Percentiles rank a stretch among this genome's conserved stretches.
phyloP scores from a whole-genome alignment of 1,284 basidiomycete species.

The Farysia itapuensis region DNA sequence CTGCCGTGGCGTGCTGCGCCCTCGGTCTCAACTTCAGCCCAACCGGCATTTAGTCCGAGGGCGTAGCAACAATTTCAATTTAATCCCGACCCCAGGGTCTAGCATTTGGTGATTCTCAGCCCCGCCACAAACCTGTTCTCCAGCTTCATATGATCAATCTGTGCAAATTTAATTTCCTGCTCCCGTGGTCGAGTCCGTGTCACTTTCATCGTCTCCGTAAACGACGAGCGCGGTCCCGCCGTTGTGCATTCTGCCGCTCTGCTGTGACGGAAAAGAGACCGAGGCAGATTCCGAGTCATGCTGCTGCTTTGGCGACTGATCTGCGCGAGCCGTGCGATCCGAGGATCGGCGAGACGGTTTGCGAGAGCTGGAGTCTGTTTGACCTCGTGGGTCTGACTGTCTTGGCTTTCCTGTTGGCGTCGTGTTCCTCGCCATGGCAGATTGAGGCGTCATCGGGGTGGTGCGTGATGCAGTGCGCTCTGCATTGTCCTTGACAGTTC shows the following conservation, averaged over 20 bases:
- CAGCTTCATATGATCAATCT: no score
- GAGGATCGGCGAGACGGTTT: conserved; percentile 7
- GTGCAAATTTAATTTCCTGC: no score
- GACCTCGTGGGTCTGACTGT: no score
- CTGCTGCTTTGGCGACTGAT: not conserved
- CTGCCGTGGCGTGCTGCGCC: no score
- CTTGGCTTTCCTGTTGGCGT: no score
- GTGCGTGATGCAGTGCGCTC: not conserved
- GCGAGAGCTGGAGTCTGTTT: no score
- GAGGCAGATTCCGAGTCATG: not conserved
- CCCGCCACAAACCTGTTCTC: no score
- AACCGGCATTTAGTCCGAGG: no score
- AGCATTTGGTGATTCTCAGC: no score
- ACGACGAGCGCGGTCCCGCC: conserved; percentile 51
- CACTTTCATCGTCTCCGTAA: conserved; percentile 53
- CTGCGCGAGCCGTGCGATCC: not conserved
- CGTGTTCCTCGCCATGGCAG: conserved; percentile 17
- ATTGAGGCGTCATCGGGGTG: conserved; percentile 28
- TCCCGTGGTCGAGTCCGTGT: conserved; percentile 35
- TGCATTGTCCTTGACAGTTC: not conserved
- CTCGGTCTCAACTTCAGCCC: no score
- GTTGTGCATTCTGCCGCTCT: conserved; percentile 1
- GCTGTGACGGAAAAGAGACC: not conserved
- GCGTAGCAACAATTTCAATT: no score
- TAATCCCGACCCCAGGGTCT: no score